These are phyloP conservation scores for Cadophora gregata DNA, from an alignment of 2,329 filamentous ascomycete species.

Conservation along the genomic window DNA sequence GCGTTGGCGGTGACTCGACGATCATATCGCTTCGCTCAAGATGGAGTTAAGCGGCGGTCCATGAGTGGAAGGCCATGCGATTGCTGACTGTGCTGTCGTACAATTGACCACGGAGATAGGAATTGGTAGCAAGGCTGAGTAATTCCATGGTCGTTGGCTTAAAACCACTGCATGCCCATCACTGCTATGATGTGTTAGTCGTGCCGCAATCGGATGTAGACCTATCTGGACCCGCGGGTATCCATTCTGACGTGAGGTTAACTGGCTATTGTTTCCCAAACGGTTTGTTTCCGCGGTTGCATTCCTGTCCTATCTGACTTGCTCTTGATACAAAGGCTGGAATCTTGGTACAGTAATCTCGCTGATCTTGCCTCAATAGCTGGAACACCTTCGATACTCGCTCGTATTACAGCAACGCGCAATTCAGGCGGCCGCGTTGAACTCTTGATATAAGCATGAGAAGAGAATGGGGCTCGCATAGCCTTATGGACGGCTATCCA, in stretches of 20 bases:
- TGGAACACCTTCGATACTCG: slow-evolving; percentile 10
- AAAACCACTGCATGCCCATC: slow-evolving; percentile 6
- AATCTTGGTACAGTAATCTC: slow-evolving; percentile 8
- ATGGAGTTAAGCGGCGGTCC: neutral
- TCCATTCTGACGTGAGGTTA: slow-evolving; percentile 12
- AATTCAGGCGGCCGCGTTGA: neutral
- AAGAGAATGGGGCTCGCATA: slow-evolving; percentile 11
- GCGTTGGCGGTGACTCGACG: slow-evolving; percentile 17
- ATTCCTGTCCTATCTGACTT: neutral
- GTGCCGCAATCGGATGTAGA: slow-evolving; percentile 15
- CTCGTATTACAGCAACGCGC: neutral
- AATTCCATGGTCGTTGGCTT: slow-evolving; percentile 16
- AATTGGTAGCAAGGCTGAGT: slow-evolving; percentile 18
- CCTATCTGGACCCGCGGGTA: no score
- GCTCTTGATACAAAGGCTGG: neutral
- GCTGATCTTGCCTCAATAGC: slow-evolving; percentile 6
- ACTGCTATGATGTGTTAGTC: neutral
- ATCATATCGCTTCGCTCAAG: slow-evolving; percentile 6
- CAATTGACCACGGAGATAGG: slow-evolving; percentile 1
- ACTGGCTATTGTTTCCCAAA: slow-evolving; percentile 2
- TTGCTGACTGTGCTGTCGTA: slow-evolving; percentile 22
- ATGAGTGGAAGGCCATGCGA: slow-evolving; percentile 19
- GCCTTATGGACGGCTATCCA: neutral
- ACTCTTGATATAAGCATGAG: slow-evolving; percentile 16
- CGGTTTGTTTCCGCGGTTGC: slow-evolving; percentile 8